Base-by-base conservation (phyloP, 1,284 basidiomycete species). In the Volvariella surrecta region DNA sequence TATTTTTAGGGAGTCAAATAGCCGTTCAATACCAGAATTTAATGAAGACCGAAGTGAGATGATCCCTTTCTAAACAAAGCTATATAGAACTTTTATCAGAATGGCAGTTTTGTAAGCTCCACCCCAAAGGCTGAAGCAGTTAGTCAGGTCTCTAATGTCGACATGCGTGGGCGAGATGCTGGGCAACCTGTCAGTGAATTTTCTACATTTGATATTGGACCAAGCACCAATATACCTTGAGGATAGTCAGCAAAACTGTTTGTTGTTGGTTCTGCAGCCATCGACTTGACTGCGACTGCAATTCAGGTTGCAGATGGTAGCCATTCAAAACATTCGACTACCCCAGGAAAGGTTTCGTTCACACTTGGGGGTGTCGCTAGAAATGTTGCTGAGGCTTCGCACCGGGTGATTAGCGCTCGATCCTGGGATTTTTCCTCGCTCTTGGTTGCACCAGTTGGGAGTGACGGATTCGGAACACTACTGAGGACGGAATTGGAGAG, bases 341-440 rank as follows among this genome's bases (percentile, higher is more conserved):
- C 75, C 4, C 90, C 92, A 0, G 96, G 95, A 7, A 66, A 58
- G 2, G 77, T 98, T 11, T 65, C 67, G 2, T 52, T 94, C 20
- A 77, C 86, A 0, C 68, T 90, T 0, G 96, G 96, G 1, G 96
- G 96, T 10, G 96, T 99, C 2, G 93, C 79, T 0, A 79, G 94
- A 18, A 99, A 99, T 59, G 80, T 99, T 39, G 90, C 94, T 1
- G 90, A 96, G 58, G 89, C 92, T 1, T 76, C 91, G 1, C 78
- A 87, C 52, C 73, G 84, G 17, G 57, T 83, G 6, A 59, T 81
- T 21, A 56, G 61, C 13, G 62, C 68, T 22, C 58, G 57, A 37
- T 59, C 63, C 18, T 52, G 62, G 18, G 53, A 53, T 9, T 46
- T 58, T 11, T 58, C 68, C 15, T 68, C 72, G 0, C 50, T 82